Conservation (phyloP, 257 asterid species). For the Capsicum baccatum region DNA sequence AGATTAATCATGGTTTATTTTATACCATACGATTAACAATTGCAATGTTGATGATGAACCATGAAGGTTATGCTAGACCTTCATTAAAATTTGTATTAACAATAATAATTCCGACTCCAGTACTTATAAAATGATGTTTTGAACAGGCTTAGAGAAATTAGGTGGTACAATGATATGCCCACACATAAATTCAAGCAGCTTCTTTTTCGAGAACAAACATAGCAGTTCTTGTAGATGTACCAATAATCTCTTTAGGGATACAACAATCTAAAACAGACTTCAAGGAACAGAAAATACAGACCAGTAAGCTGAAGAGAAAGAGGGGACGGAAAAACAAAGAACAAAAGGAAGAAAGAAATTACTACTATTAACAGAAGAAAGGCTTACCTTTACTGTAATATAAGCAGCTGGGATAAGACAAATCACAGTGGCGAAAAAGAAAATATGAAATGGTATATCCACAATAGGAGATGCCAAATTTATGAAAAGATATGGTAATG, state of each 20-base stretch:
- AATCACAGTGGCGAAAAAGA: constrained; percentile 81
- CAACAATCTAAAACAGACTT: not conserved
- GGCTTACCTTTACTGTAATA: constrained; percentile 79
- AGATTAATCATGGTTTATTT: not conserved
- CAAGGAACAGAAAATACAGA: not conserved
- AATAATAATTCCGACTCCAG: not conserved
- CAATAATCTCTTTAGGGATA: not conserved
- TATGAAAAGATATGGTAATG: constrained; percentile 87
- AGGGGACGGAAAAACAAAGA: constrained; percentile 21
- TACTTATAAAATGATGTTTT: not conserved
- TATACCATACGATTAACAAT: not conserved
- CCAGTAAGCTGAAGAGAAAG: constrained; percentile 2
- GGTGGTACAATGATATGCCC: not conserved
- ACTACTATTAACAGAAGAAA: constrained; percentile 29
- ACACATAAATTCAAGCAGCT: not conserved
- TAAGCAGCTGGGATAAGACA: constrained; percentile 88
- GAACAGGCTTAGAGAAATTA: not conserved
- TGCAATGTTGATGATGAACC: not conserved
- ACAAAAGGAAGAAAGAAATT: not conserved
- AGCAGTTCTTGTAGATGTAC: not conserved
- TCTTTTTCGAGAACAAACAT: not conserved
- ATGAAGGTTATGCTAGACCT: constrained; percentile 1
- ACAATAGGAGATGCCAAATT: constrained; percentile 95
- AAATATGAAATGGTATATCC: constrained; percentile 78
- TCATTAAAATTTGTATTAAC: not conserved